These are phyloP conservation scores for Begonia loranthoides DNA, from an alignment of 306 rosid species.

Conservation along the genomic window DNA sequence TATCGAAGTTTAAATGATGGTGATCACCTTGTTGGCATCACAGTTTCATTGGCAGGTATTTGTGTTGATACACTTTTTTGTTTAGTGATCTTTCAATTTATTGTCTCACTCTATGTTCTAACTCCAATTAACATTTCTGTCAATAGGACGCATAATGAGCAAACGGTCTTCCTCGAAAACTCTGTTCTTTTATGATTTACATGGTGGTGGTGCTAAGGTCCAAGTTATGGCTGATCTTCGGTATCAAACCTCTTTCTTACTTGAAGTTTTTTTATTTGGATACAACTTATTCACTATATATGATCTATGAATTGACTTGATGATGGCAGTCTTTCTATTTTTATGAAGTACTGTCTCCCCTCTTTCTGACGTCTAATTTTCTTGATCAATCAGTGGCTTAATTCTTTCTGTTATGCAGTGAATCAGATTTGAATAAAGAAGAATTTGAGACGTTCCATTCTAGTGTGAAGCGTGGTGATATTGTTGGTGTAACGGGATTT, in stretches of 20 bases:
- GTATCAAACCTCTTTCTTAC: conserved; percentile 16
- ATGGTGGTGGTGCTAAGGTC: conserved; percentile 47
- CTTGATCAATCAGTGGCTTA: too few species aligned
- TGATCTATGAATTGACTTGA: too few species aligned
- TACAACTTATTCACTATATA: too few species aligned
- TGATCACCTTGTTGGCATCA: conserved; percentile 61
- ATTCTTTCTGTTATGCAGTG: conserved; percentile 29
- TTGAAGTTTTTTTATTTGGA: not conserved
- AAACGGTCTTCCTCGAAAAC: conserved; percentile 62
- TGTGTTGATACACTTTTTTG: not conserved
- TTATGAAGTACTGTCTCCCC: too few species aligned
- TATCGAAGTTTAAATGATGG: conserved; percentile 42
- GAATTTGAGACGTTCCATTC: conserved; percentile 66
- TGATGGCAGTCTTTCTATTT: too few species aligned
- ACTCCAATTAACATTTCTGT: too few species aligned
- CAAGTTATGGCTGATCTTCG: conserved; percentile 89
- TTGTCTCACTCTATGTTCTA: not conserved
- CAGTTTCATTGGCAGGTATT: conserved; percentile 60
- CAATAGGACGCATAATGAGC: conserved; percentile 41
- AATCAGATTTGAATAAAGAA: conserved; percentile 41
- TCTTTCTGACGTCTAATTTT: too few species aligned
- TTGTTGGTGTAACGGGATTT: conserved; percentile 72
- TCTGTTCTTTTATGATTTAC: conserved; percentile 66
- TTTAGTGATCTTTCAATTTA: not conserved
- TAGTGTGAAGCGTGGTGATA: conserved; percentile 74